Conservation (phyloP, 495 filamentous ascomycete genomes). For the Cudoniella acicularis region DNA sequence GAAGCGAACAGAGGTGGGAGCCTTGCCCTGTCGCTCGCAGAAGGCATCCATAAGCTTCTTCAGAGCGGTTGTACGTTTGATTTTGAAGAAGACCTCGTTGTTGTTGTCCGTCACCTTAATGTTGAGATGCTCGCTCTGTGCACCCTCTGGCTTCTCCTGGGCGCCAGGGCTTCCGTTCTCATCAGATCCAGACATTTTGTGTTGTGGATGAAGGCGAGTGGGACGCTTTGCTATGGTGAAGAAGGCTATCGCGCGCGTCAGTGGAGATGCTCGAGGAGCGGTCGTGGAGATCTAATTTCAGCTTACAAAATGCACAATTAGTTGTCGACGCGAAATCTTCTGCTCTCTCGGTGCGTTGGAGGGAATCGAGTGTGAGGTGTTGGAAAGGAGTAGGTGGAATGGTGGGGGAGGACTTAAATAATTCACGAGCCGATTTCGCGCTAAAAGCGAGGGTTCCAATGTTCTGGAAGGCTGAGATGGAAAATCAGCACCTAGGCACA, state of each 20-base stretch:
- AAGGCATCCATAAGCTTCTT: conserved; percentile 99
- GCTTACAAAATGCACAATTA: not conserved
- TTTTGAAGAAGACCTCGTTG: conserved; percentile 99
- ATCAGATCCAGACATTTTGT: conserved; percentile 33
- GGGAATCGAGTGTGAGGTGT: conserved; percentile 2
- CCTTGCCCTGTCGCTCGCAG: conserved; percentile 94
- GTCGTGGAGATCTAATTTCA: not conserved
- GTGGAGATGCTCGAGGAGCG: conserved; percentile 13
- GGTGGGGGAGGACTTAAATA: not conserved
- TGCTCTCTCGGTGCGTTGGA: too few relatives aligned
- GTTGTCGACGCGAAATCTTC: not conserved
- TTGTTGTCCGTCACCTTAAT: conserved; percentile 99
- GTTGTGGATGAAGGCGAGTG: not conserved
- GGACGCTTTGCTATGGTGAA: conserved; percentile 8
- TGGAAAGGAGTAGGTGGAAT: conserved; percentile 15
- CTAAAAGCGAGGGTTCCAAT: not conserved
- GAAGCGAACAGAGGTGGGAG: conserved; percentile 79
- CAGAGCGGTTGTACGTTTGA: conserved; percentile 92
- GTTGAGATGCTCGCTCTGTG: conserved; percentile 79
- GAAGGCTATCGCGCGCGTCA: conserved; percentile 23
- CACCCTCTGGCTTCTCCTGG: conserved; percentile 49
- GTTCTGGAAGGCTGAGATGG: not conserved
- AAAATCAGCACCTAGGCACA: not conserved
- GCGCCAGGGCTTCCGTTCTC: conserved; percentile 55
- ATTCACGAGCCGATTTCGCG: not conserved